These are phyloP conservation scores for Citrullus colocynthis DNA, from an alignment of 306 rosid species.

Conservation along the genomic window DNA sequence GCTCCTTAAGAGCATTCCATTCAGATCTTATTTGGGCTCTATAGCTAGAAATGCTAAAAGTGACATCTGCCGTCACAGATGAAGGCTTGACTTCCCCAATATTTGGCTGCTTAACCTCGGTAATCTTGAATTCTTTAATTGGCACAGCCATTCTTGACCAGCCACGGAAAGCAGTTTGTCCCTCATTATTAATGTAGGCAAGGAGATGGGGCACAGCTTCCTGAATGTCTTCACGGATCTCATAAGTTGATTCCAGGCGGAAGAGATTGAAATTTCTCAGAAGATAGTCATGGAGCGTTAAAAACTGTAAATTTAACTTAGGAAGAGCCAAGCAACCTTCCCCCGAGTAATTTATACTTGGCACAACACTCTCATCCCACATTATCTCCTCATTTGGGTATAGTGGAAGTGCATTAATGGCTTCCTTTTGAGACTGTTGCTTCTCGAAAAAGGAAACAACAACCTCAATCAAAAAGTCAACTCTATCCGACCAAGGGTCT, in stretches of 20 bases:
- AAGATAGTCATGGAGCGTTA: slow-evolving; percentile 98
- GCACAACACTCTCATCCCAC: slow-evolving; percentile 99
- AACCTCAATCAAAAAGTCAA: slow-evolving; percentile 88
- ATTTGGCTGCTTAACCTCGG: slow-evolving; percentile 85
- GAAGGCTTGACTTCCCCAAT: slow-evolving; percentile 97
- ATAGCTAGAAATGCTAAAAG: slow-evolving; percentile 82
- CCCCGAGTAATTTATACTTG: slow-evolving; percentile 94
- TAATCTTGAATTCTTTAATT: slow-evolving; percentile 63
- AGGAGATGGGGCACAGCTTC: slow-evolving; percentile 96
- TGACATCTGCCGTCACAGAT: slow-evolving; percentile 79
- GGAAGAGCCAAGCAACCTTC: slow-evolving; percentile 99
- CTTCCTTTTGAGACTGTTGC: slow-evolving; percentile 94
- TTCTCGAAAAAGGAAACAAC: slow-evolving; percentile 91
- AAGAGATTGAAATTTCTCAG: slow-evolving; percentile 89
- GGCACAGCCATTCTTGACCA: slow-evolving; percentile 99
- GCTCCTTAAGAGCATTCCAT: slow-evolving; percentile 94
- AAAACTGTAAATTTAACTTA: slow-evolving; percentile 81
- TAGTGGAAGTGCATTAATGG: slow-evolving; percentile 94
- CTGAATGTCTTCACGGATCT: slow-evolving; percentile 97
- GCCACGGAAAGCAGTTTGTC: slow-evolving; percentile 85
- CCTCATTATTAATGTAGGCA: slow-evolving; percentile 76
- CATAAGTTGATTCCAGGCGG: slow-evolving; percentile 94
- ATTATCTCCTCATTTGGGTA: slow-evolving; percentile 92
- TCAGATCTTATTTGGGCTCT: slow-evolving; percentile 85
- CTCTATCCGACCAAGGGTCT: slow-evolving; percentile 92